Evolutionary conservation across 1,139 yeast species (phyloP).

Genomic region (Kodamaea anthophila): DNA sequence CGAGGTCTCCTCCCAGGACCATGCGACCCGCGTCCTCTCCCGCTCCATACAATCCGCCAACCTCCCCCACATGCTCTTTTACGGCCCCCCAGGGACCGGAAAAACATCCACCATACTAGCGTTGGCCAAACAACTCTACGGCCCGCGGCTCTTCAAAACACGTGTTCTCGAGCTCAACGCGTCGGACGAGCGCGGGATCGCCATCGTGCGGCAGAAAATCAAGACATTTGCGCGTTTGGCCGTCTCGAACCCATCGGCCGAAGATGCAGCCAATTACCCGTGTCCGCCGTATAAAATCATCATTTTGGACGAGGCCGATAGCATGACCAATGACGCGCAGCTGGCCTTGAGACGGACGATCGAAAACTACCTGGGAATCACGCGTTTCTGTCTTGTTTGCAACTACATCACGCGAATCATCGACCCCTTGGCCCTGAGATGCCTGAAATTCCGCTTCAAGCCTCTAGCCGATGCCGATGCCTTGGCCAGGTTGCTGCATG

Average conservation of each 20-base stretch:
- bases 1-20: constrained; percentile 89
- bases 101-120: constrained; percentile 92
- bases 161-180: constrained; percentile 92
- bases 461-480: constrained; percentile 71
- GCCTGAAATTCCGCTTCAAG: constrained; percentile 89
- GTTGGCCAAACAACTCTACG: constrained; percentile 77
- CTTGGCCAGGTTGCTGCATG: constrained; percentile 53
- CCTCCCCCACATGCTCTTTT: constrained; percentile 90
- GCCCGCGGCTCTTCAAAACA: constrained; percentile 58
- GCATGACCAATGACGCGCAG: constrained; percentile 98
- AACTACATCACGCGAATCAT: constrained; percentile 94
- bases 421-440: constrained; percentile 92
- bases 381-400: constrained; percentile 90
- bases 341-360: constrained; percentile 91
- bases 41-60: constrained; percentile 75
- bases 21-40: constrained; percentile 79
- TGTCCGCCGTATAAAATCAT: constrained; percentile 91
- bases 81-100: constrained; percentile 98
- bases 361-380: constrained; percentile 89
- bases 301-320: constrained; percentile 92
- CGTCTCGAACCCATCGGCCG: constrained; percentile 71
- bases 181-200: constrained; percentile 93
- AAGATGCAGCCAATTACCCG: constrained; percentile 68
- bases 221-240: constrained; percentile 87
- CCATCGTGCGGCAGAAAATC: constrained; percentile 87